Percentiles rank a stretch among this genome's conserved stretches.
Evolutionary conservation across 345 rosid species (phyloP).

Genomic region (Hirschfeldia incana): DNA sequence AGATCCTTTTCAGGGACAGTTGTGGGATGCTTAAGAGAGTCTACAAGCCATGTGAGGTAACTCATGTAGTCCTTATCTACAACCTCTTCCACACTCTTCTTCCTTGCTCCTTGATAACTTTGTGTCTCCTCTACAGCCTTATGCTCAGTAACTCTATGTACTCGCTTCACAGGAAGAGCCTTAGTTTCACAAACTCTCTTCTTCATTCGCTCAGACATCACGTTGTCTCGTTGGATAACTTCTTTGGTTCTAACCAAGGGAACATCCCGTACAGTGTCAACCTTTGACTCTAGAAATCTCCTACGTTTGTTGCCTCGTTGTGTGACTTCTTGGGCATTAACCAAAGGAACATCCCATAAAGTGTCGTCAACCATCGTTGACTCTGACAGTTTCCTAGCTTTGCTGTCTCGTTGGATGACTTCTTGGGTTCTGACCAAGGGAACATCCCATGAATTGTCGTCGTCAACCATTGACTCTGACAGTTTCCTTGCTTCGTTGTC

Average conservation of each 20-base stretch:
- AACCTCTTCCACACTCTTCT: not conserved
- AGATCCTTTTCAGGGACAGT: not conserved
- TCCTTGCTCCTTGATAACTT: not conserved
- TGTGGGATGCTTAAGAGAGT: conserved; percentile 11
- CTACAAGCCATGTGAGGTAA: conserved; percentile 36
- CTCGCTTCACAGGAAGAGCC: not conserved
- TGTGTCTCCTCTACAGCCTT: conserved; percentile 7
- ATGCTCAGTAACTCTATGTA: not conserved
- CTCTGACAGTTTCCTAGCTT: not conserved
- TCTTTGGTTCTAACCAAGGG: not conserved
- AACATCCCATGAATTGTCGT: conserved; percentile 5
- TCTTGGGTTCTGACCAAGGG: not conserved
- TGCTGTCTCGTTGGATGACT: not conserved
- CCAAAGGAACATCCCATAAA: not conserved
- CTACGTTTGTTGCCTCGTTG: not conserved
- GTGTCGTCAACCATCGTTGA: not conserved
- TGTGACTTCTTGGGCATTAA: not conserved
- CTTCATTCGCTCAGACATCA: not conserved
- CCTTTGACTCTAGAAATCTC: not conserved
- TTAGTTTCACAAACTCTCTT: not conserved
- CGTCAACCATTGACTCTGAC: not conserved
- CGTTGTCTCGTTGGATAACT: not conserved
- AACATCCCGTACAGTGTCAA: not conserved
- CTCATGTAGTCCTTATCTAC: conserved; percentile 31
- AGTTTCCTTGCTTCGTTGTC: not conserved